Conservation (phyloP, 164 flowering plant genomes). For the Magnolia changhungtana region DNA sequence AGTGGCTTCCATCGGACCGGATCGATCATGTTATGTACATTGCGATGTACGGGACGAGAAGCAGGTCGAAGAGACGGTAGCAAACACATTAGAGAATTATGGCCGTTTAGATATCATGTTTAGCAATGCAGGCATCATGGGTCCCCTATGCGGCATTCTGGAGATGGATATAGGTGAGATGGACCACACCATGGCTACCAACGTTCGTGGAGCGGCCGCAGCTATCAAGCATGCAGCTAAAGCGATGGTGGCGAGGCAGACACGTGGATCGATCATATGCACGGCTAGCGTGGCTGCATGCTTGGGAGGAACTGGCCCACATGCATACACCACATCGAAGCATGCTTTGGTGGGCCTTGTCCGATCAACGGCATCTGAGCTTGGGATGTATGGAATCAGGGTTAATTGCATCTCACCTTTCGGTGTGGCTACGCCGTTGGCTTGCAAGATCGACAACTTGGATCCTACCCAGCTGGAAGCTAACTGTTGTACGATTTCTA, state of each 20-base stretch:
- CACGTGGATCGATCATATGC: slow-evolving; percentile 67
- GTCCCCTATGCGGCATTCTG: slow-evolving; percentile 33
- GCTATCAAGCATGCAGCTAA: slow-evolving; percentile 70
- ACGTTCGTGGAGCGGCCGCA: slow-evolving; percentile 61
- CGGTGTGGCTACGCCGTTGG: slow-evolving; percentile 21
- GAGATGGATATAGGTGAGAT: slow-evolving; percentile 49
- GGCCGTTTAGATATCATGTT: slow-evolving; percentile 54
- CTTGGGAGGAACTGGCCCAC: slow-evolving; percentile 40
- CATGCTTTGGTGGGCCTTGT: slow-evolving; percentile 18
- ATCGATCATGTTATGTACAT: slow-evolving; percentile 36
- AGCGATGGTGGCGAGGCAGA: slow-evolving; percentile 55
- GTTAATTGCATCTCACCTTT: slow-evolving; percentile 21
- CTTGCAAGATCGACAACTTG: background rate
- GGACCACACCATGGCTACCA: slow-evolving; percentile 50
- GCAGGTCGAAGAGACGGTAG: slow-evolving; percentile 51
- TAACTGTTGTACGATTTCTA: background rate
- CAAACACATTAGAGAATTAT: slow-evolving; percentile 32
- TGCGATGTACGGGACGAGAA: slow-evolving; percentile 70
- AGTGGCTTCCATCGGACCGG: slow-evolving; percentile 37
- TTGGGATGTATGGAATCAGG: slow-evolving; percentile 21
- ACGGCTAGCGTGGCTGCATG: slow-evolving; percentile 55
- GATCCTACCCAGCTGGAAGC: slow-evolving; percentile 9
- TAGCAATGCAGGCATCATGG: slow-evolving; percentile 71
- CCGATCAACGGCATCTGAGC: slow-evolving; percentile 11
- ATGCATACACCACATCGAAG: slow-evolving; percentile 20